Conservation (phyloP, 1,284 basidiomycete genomes). For the Ganoderma sinense region DNA sequence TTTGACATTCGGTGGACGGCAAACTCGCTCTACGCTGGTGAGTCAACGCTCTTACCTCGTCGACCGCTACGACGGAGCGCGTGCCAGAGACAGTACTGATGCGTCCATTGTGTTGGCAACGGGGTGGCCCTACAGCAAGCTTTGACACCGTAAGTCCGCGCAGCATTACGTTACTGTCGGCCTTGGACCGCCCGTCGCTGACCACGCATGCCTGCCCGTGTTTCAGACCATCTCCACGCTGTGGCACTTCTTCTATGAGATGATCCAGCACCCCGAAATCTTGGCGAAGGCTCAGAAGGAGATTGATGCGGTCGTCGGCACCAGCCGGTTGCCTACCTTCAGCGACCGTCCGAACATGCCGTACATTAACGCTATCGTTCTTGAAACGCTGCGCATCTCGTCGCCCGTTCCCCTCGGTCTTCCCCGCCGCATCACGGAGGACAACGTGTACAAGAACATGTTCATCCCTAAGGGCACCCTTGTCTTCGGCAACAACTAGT, state of each 20-base stretch:
- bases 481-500: slow-evolving; percentile 48
- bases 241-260: slow-evolving; percentile 50
- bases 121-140: slow-evolving; percentile 44
- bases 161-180: not conserved
- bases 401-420: slow-evolving; percentile 37
- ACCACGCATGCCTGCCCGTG: not conserved
- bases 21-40: slow-evolving; percentile 73
- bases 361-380: slow-evolving; percentile 53
- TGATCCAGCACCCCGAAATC: slow-evolving; percentile 52
- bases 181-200: not conserved
- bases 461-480: slow-evolving; percentile 45
- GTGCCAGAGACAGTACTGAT: slow-evolving; percentile 2
- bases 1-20: slow-evolving; percentile 76
- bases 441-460: slow-evolving; percentile 45
- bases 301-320: slow-evolving; percentile 50
- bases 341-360: slow-evolving; percentile 51
- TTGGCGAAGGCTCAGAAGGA: slow-evolving; percentile 53
- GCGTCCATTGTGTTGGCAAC: slow-evolving; percentile 10
- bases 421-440: slow-evolving; percentile 44
- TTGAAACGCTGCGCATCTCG: slow-evolving; percentile 46
- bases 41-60: slow-evolving; percentile 9
- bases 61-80: not conserved
- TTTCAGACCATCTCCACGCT: slow-evolving; percentile 48
- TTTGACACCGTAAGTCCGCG: slow-evolving; percentile 61
- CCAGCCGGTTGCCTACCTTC: slow-evolving; percentile 51